A percentile compares a stretch with the other conserved stretches of the same genome.
phyloP scores from a whole-genome alignment of 495 filamentous ascomycete genomes.

The Talaromyces stipitatus region DNA sequence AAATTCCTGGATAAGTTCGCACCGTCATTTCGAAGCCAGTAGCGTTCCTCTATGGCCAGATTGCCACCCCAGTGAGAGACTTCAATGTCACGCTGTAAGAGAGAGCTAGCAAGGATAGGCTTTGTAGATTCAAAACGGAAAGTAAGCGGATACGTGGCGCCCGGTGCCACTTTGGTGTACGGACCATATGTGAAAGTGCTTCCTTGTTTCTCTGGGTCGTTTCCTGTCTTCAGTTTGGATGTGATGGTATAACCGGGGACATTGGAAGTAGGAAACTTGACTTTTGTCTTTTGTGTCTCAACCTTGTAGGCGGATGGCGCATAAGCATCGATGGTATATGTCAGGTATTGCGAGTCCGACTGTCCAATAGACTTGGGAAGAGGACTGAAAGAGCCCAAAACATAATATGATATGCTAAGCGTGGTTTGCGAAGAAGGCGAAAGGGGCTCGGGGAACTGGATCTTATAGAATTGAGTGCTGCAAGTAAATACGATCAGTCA shows the following conservation, averaged over 20 bases:
- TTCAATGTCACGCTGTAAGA: conserved; percentile 83
- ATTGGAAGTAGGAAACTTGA: conserved; percentile 74
- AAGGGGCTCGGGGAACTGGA: conserved; percentile 68
- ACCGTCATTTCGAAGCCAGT: conserved; percentile 78
- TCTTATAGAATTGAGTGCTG: conserved; percentile 74
- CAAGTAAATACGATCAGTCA: conserved; percentile 30
- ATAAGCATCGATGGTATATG: conserved; percentile 77
- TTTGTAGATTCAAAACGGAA: conserved; percentile 95
- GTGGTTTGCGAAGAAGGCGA: conserved; percentile 70
- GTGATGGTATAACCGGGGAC: conserved; percentile 80
- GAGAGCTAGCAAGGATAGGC: conserved; percentile 67
- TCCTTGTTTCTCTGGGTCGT: conserved; percentile 76
- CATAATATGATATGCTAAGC: conserved; percentile 74
- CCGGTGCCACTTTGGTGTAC: conserved; percentile 62
- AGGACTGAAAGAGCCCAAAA: conserved; percentile 66
- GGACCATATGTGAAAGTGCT: conserved; percentile 88
- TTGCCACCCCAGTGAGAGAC: conserved; percentile 98
- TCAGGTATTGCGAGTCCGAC: conserved; percentile 76
- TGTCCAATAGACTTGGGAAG: conserved; percentile 76
- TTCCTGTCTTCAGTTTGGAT: conserved; percentile 50
- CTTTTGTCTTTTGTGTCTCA: conserved; percentile 88
- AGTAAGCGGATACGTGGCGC: conserved; percentile 59
- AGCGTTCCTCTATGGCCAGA: conserved; percentile 86
- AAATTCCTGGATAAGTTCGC: conserved; percentile 81
- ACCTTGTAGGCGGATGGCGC: conserved; percentile 73